Evolutionary conservation across 352 stramenopile genomes (phyloP), one percentile per base, ranked within the genome.

Genomic region (Phytophthora macrochlamydospora): DNA sequence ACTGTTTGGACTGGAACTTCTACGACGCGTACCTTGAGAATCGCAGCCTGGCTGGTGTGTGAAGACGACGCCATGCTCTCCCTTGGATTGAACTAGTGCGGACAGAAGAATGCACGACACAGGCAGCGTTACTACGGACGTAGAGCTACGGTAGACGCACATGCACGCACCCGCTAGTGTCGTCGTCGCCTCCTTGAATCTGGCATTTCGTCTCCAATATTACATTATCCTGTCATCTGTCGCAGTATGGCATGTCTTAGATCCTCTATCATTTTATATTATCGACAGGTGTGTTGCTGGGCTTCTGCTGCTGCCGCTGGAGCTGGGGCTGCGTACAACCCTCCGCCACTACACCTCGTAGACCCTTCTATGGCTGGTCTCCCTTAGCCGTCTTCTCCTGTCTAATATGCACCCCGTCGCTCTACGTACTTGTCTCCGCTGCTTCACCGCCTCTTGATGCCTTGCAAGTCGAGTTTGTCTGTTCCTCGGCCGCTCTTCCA

Each of bases 381-480:
- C 18, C 18, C 18, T 24, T 24, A 24, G 18, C 18, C 18, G 6
- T 6, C 35, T 11, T 6, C 35, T 40, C 35, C 35, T 40, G 35
- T 40, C 35, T 40, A 40, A 6, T 49, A 4, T 18, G 43, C 18
- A 29, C 13, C 1, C 13, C 3, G 43, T 29, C 14, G 8, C 43
- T 28, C 11, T 29, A 24, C 18, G 4, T 49, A 49, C 18, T 49
- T 28, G 4, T 1, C 14, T 31, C 1, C 32, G 6, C 12, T 44
- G 24, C 28, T 9, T 77, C 60, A 79, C 43, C 71, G 53, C 3
- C 78, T 69, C 70, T 84, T 80, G 58, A 90, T 80, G 30, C 79
- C 83, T 65, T 86, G 65, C 2, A 92, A 69, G 45, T 92, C 75
- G 30, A 92, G 57, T 59, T 82, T 83, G 37, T 78, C 67, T 29